Percentiles rank a stretch among this genome's conserved stretches.
Evolutionary conservation across 2,329 filamentous ascomycete species (phyloP).

Genomic region (Coniochaeta hoffmannii): DNA sequence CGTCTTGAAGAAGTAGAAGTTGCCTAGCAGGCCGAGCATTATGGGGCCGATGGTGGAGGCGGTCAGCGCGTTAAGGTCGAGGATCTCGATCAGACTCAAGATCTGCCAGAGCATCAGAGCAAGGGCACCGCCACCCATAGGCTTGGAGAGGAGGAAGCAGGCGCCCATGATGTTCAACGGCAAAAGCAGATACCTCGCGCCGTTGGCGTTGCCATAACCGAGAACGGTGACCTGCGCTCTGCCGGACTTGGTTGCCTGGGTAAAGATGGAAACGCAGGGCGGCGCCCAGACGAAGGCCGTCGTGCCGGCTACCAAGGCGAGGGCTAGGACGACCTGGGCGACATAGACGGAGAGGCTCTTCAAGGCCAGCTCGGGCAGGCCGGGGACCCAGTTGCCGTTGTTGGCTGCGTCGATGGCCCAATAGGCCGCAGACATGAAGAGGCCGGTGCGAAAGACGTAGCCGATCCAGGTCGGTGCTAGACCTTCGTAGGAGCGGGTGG

Average conservation of each 20-base stretch:
- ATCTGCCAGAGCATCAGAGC: slow-evolving; percentile 83
- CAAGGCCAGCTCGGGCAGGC: slow-evolving; percentile 49
- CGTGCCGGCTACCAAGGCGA: slow-evolving; percentile 77
- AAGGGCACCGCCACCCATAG: slow-evolving; percentile 84
- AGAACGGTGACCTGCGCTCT: slow-evolving; percentile 65
- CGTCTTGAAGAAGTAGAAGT: slow-evolving; percentile 95
- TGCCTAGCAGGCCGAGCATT: slow-evolving; percentile 79
- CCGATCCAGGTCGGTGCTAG: slow-evolving; percentile 80
- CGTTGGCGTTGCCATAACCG: slow-evolving; percentile 90
- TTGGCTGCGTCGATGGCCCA: slow-evolving; percentile 89
- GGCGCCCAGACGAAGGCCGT: slow-evolving; percentile 81
- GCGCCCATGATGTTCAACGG: slow-evolving; percentile 71
- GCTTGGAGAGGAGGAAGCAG: slow-evolving; percentile 78
- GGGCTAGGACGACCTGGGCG: slow-evolving; percentile 71
- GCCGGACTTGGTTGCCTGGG: slow-evolving; percentile 32
- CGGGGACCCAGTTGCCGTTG: slow-evolving; percentile 71
- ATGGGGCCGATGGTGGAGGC: slow-evolving; percentile 73
- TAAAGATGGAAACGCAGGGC: slow-evolving; percentile 70
- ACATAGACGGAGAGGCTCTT: slow-evolving; percentile 70
- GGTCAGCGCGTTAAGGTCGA: slow-evolving; percentile 54
- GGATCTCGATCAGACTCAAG: slow-evolving; percentile 63
- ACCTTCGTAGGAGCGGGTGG: slow-evolving; percentile 83
- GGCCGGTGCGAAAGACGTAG: slow-evolving; percentile 65
- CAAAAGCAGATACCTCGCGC: slow-evolving; percentile 80
- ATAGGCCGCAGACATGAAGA: slow-evolving; percentile 71